Base-by-base conservation (phyloP, 768 basidiomycete genomes). In the Podaxis carcinomalis region DNA sequence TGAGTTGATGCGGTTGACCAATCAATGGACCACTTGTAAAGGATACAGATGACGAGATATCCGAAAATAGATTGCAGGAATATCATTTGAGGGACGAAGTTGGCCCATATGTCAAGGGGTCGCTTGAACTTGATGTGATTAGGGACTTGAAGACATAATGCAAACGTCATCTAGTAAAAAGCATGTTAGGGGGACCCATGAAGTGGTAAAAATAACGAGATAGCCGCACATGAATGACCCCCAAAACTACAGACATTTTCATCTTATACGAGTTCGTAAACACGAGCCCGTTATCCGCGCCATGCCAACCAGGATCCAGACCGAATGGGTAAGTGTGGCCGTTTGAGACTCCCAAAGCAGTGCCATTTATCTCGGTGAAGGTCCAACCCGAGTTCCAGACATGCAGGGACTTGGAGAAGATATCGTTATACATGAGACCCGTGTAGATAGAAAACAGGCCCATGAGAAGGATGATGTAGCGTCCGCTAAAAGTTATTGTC, bases 191-290 rank as follows among this genome's bases (percentile, higher is more conserved):
- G 21, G 27, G 52, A n/a, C 28, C 23, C 39, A 42, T 19, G 46
- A 57, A 56, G 46, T 44, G 44, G 37, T 50, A 23, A 36, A 63
- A 40, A 64, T 21, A 19, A 58, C 32, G 50, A 39, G 51, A 50
- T 16, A 51, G 54, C 76, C 87, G 67, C 77, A 98, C 96, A 73
- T 99, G 96, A 62, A 91, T 90, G 65, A 99, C 95, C 72, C 97
- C 97, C 56, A 99, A 75, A 37, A 98, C 85, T 69, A 99, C 88
- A 21, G 93, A 92, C 93, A 98, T 94, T 79, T 99, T 98, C 97
- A 99, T 99, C 87, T 98, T 99, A 80, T 96, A 96, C 40, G 95
- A 98, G 75, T 99, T 99, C 56, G 90, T 90, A 75, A 98, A 99
- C 46, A 97, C 87, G 61, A 99, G 81, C 1, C 80, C 80, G 69